Conservation (phyloP, 352 stramenopile genomes). For the Peronosclerospora sorghi region DNA sequence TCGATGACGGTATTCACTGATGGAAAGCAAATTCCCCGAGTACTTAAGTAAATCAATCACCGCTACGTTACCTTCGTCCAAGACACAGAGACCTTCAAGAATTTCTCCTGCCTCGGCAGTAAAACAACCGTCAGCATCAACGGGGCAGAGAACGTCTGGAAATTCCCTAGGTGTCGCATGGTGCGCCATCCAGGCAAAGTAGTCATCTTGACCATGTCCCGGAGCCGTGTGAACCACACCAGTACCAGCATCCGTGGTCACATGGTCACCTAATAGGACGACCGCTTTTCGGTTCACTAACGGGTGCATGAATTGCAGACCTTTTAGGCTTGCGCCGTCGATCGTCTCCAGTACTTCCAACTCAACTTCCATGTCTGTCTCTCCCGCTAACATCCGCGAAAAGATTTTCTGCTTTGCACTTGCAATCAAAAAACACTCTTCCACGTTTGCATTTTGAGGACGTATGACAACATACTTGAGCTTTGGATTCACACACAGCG, state of each 20-base stretch:
- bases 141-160: conserved; percentile 45
- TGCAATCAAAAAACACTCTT: conserved; percentile 54
- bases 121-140: conserved; percentile 56
- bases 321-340: conserved; percentile 38
- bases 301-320: conserved; percentile 82
- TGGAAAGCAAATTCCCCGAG: conserved; percentile 75
- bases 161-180: conserved; percentile 26
- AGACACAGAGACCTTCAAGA: conserved; percentile 86
- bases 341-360: conserved; percentile 56
- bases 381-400: conserved; percentile 11
- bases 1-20: conserved; percentile 85
- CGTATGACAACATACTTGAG: conserved; percentile 91
- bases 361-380: conserved; percentile 9
- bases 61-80: conserved; percentile 85
- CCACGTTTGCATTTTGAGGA: conserved; percentile 10
- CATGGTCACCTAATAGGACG: conserved; percentile 93
- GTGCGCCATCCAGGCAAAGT: conserved; percentile 63
- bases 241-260: conserved; percentile 95
- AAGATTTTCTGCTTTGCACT: conserved; percentile 40
- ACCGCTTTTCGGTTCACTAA: conserved; percentile 72
- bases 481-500: conserved; percentile 92
- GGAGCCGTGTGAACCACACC: conserved; percentile 98
- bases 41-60: conserved; percentile 85
- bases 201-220: conserved; percentile 96
- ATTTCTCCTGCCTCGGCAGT: conserved; percentile 86